phyloP scores from a whole-genome alignment of 768 basidiomycete species.

The Paxillus ammoniavirescens region DNA sequence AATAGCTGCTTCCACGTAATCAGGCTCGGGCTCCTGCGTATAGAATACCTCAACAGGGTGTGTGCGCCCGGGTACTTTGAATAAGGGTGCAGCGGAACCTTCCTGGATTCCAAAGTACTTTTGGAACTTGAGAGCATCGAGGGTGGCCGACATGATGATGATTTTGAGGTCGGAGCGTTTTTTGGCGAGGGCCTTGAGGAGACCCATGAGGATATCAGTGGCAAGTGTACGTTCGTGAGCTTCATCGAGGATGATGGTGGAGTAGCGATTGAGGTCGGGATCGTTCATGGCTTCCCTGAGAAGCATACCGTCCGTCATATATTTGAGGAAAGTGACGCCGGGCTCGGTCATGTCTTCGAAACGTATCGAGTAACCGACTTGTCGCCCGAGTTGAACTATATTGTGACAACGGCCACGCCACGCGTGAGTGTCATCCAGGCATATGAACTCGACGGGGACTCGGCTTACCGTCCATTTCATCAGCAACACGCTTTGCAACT shows the following conservation, averaged over 20 bases:
- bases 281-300: constrained; percentile 99
- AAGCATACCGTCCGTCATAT: constrained; percentile 99
- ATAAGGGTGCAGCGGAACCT: constrained; percentile 60
- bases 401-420: constrained; percentile 2
- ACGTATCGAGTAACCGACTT: constrained; percentile 97
- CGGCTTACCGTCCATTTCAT: constrained; percentile 93
- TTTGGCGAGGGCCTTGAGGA: constrained; percentile 82
- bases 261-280: constrained; percentile 83
- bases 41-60: constrained; percentile 97
- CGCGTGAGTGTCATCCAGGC: constrained; percentile 1
- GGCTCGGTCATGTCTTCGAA: constrained; percentile 86
- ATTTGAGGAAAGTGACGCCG: constrained; percentile 94
- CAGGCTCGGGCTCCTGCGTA: constrained; percentile 88
- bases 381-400: constrained; percentile 84
- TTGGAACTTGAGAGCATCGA: constrained; percentile 96
- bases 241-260: constrained; percentile 98
- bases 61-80: constrained; percentile 90
- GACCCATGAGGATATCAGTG: constrained; percentile 97
- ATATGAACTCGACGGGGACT: neutral
- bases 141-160: constrained; percentile 97
- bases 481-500: constrained; percentile 96
- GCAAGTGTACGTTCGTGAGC: constrained; percentile 98
- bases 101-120: constrained; percentile 74
- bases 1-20: constrained; percentile 97
- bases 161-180: constrained; percentile 89